phyloP scores from a whole-genome alignment of 208 protist species.

The Leishmania aethiopica region DNA sequence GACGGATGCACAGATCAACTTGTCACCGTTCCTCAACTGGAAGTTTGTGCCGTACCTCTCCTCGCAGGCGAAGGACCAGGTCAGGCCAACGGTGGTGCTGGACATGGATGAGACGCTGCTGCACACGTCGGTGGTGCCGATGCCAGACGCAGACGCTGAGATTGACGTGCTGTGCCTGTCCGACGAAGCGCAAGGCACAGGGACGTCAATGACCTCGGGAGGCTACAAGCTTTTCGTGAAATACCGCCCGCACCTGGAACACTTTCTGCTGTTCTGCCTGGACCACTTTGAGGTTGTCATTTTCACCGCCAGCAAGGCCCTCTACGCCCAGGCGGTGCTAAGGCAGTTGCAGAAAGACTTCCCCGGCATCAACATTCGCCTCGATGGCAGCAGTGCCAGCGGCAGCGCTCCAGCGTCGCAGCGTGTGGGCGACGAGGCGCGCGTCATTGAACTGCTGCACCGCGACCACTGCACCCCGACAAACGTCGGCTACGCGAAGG shows the following conservation, averaged over 20 bases:
- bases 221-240: conserved; percentile 42
- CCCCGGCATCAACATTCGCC: conserved; percentile 19
- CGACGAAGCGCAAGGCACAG: conserved; percentile 5
- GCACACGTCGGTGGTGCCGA: conserved; percentile 42
- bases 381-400: neutral
- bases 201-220: neutral
- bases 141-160: conserved; percentile 38
- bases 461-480: conserved; percentile 63
- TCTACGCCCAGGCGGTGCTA: conserved; percentile 50
- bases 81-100: conserved; percentile 41
- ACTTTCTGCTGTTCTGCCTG: conserved; percentile 44
- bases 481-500: conserved; percentile 65
- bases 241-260: conserved; percentile 41
- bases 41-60: conserved; percentile 40
- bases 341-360: conserved; percentile 40
- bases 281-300: conserved; percentile 60
- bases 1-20: conserved; percentile 22
- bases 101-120: conserved; percentile 66
- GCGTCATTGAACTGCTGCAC: conserved; percentile 40
- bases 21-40: conserved; percentile 46
- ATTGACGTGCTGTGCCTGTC: conserved; percentile 11
- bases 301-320: conserved; percentile 55
- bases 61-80: neutral
- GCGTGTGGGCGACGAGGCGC: neutral
- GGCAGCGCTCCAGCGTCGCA: neutral